Conservation (phyloP, 495 filamentous ascomycete species). For the Talaromyces thailandensis region DNA sequence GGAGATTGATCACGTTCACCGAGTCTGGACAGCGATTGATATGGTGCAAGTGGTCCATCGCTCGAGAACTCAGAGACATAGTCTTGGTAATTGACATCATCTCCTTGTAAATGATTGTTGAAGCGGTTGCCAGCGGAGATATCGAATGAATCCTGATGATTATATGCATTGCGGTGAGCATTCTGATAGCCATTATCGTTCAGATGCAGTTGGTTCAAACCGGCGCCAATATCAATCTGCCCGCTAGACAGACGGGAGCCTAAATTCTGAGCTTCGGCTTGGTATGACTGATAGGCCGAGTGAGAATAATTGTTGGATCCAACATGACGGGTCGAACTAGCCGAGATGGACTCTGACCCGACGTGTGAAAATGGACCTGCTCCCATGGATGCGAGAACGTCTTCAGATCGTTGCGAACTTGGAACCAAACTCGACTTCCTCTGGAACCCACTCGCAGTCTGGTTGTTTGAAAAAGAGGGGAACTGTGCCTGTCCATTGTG, state of each 20-base stretch:
- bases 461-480: conserved; percentile 22
- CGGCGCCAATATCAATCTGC: conserved; percentile 23
- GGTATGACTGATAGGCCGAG: conserved; percentile 29
- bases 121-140: conserved; percentile 17
- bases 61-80: conserved; percentile 19
- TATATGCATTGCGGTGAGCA: conserved; percentile 19
- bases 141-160: conserved; percentile 25
- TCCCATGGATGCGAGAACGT: conserved; percentile 17
- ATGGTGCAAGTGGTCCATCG: conserved; percentile 25
- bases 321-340: conserved; percentile 10
- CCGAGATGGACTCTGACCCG: conserved; percentile 21
- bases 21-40: conserved; percentile 16
- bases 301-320: conserved; percentile 25
- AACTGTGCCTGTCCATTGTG: conserved; percentile 18
- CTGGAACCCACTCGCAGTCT: conserved; percentile 21
- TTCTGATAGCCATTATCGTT: conserved; percentile 19
- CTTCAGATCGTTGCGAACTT: conserved; percentile 17
- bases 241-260: conserved; percentile 22
- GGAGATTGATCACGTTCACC: conserved; percentile 35
- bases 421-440: conserved; percentile 19
- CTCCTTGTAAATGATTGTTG: conserved; percentile 19
- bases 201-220: conserved; percentile 27
- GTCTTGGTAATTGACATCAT: conserved; percentile 22
- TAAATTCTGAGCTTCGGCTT: conserved; percentile 29
- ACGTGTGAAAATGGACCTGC: conserved; percentile 22